Conservation (phyloP, 2,329 filamentous ascomycete genomes). For the Verticillium klebahnii region DNA sequence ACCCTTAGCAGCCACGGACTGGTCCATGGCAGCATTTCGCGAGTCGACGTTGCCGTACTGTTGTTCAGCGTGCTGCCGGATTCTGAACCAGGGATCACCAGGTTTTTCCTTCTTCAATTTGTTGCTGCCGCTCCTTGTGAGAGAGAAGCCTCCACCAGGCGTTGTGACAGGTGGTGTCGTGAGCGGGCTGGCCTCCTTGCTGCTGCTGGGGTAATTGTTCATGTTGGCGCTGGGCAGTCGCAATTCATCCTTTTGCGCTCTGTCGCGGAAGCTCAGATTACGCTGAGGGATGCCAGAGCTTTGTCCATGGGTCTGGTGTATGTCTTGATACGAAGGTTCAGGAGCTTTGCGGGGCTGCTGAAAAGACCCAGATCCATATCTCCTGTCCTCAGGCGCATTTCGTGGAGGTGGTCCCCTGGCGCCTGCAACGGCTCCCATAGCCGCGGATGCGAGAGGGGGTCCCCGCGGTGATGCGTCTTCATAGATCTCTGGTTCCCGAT, state of each 20-base stretch:
- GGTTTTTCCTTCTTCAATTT: conserved; percentile 56
- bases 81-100: conserved; percentile 41
- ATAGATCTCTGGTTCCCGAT: background rate
- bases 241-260: conserved; percentile 42
- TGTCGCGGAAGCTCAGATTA: conserved; percentile 58
- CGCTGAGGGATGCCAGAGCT: conserved; percentile 36
- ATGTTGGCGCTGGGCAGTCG: conserved; percentile 21
- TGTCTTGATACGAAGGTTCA: background rate
- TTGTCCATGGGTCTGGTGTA: background rate
- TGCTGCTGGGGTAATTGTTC: background rate
- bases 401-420: conserved; percentile 18
- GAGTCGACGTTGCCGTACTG: conserved; percentile 23
- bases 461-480: background rate
- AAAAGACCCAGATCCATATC: conserved; percentile 19
- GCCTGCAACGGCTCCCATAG: background rate
- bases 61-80: conserved; percentile 37
- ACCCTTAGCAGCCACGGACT: conserved; percentile 12
- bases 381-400: conserved; percentile 13
- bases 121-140: conserved; percentile 49
- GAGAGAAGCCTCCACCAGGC: conserved; percentile 27
- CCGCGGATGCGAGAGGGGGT: background rate
- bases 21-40: conserved; percentile 16
- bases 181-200: conserved; percentile 14
- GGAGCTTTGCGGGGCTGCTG: conserved; percentile 5
- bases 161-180: conserved; percentile 21